Conservation (phyloP, 257 asterid species). For the Verbascum thapsus region DNA sequence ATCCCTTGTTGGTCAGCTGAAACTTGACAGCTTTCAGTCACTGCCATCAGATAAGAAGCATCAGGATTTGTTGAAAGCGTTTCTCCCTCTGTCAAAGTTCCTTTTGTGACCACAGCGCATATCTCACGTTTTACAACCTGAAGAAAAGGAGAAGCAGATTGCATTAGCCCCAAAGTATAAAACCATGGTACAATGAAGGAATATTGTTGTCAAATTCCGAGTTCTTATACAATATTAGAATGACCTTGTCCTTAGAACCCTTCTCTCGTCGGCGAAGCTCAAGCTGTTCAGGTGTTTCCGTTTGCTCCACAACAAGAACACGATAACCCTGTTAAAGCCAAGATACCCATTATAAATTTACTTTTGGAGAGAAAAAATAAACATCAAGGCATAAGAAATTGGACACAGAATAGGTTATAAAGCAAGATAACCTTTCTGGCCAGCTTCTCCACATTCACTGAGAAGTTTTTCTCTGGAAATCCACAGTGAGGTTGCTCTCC, state of each 20-base stretch:
- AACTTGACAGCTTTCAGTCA: slow-evolving; percentile 70
- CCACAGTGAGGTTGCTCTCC: slow-evolving; percentile 99
- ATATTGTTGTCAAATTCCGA: background rate
- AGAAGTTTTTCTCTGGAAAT: slow-evolving; percentile 95
- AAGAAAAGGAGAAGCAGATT: slow-evolving; percentile 27
- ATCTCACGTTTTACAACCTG: slow-evolving; percentile 97
- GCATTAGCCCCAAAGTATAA: slow-evolving; percentile 29
- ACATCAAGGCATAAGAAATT: slow-evolving; percentile 9
- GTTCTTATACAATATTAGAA: slow-evolving; percentile 23
- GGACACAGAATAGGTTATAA: slow-evolving; percentile 16
- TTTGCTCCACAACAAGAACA: slow-evolving; percentile 96
- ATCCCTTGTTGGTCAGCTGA: slow-evolving; percentile 47
- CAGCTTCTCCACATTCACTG: slow-evolving; percentile 79
- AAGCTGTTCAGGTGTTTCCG: slow-evolving; percentile 97
- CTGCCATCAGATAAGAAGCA: slow-evolving; percentile 81
- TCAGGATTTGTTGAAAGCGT: slow-evolving; percentile 75
- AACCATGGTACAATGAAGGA: slow-evolving; percentile 13
- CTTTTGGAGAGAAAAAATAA: slow-evolving; percentile 16
- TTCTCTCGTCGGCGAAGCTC: slow-evolving; percentile 84
- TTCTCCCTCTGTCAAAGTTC: slow-evolving; percentile 96
- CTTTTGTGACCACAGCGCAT: slow-evolving; percentile 89
- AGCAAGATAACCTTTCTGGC: slow-evolving; percentile 72
- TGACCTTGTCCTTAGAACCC: slow-evolving; percentile 94
- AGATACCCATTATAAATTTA: slow-evolving; percentile 18
- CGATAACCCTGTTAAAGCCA: slow-evolving; percentile 78